A percentile compares a stretch with the other conserved stretches of the same genome.
These are phyloP conservation scores for Hysterium pulicare DNA, from an alignment of 2,329 filamentous ascomycete species.

Conservation along the genomic window DNA sequence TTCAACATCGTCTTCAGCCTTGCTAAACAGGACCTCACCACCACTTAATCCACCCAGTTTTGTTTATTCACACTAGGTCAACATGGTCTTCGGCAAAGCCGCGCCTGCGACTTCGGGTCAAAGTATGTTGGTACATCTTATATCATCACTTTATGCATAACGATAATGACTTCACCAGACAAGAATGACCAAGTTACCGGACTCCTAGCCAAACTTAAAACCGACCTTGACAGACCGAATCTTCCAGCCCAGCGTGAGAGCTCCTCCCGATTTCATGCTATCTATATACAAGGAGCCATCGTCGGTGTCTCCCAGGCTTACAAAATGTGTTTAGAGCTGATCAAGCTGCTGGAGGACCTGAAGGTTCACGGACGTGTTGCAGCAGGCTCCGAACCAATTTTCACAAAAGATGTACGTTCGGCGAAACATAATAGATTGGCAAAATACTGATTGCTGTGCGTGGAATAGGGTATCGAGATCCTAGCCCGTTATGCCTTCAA, in stretches of 20 bases:
- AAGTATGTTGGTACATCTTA: slow-evolving; percentile 2
- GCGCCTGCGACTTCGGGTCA: slow-evolving; percentile 11
- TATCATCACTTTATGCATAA: neutral
- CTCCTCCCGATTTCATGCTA: slow-evolving; percentile 10
- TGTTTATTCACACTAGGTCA: too few relatives aligned
- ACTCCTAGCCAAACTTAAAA: slow-evolving; percentile 59
- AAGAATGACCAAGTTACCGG: slow-evolving; percentile 67
- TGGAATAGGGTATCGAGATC: slow-evolving; percentile 66
- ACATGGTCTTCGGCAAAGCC: slow-evolving; percentile 14
- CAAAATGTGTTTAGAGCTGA: slow-evolving; percentile 52
- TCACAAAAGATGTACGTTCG: slow-evolving; percentile 65
- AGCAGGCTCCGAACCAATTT: slow-evolving; percentile 73
- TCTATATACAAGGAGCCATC: neutral
- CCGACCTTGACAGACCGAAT: slow-evolving; percentile 59
- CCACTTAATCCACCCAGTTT: too few relatives aligned
- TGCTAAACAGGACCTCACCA: too few relatives aligned
- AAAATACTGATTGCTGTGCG: slow-evolving; percentile 10
- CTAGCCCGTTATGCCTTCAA: slow-evolving; percentile 73
- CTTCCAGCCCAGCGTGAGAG: slow-evolving; percentile 60
- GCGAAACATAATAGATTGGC: neutral
- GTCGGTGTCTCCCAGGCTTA: too few relatives aligned
- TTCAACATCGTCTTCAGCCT: too few relatives aligned
- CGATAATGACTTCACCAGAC: slow-evolving; percentile 38
- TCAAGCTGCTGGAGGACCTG: slow-evolving; percentile 58
- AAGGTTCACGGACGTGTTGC: slow-evolving; percentile 76